These are phyloP conservation scores for Clitopilus passeckerianus DNA, from an alignment of 768 basidiomycete genomes.

Conservation along the genomic window DNA sequence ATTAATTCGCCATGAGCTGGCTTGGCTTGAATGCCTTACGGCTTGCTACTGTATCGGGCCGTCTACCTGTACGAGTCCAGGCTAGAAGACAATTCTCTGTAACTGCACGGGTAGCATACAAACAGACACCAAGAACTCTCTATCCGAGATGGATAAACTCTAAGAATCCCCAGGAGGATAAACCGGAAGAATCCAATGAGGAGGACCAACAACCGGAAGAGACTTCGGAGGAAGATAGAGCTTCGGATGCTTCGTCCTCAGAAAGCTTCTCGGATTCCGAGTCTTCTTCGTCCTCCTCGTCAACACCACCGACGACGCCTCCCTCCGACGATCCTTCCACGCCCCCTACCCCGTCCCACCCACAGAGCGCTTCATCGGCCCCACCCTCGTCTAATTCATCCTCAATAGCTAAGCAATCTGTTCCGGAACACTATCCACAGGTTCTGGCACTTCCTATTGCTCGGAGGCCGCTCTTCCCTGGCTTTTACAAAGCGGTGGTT, in stretches of 20 bases:
- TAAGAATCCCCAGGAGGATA: slow-evolving; percentile 13
- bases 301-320: slow-evolving; percentile 15
- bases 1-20: slow-evolving; percentile 14
- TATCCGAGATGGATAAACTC: slow-evolving; percentile 18
- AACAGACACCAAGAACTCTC: slow-evolving; percentile 1
- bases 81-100: background rate
- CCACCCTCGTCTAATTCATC: slow-evolving; percentile 15
- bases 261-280: slow-evolving; percentile 7
- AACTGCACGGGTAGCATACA: background rate
- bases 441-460: slow-evolving; percentile 94
- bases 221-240: slow-evolving; percentile 8
- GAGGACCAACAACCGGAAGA: slow-evolving; percentile 5
- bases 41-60: background rate
- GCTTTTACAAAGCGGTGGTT: slow-evolving; percentile 98
- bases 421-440: slow-evolving; percentile 90
- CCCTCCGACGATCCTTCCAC: slow-evolving; percentile 6
- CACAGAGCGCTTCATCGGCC: slow-evolving; percentile 18
- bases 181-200: slow-evolving; percentile 7
- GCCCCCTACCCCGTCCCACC: slow-evolving; percentile 5
- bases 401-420: slow-evolving; percentile 78
- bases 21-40: slow-evolving; percentile 6
- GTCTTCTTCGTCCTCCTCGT: slow-evolving; percentile 4
- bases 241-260: slow-evolving; percentile 12
- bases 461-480: slow-evolving; percentile 91
- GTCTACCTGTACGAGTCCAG: background rate